These are phyloP conservation scores for Paramecium bursaria DNA, from an alignment of 73 alveolate species.

Conservation along the genomic window DNA sequence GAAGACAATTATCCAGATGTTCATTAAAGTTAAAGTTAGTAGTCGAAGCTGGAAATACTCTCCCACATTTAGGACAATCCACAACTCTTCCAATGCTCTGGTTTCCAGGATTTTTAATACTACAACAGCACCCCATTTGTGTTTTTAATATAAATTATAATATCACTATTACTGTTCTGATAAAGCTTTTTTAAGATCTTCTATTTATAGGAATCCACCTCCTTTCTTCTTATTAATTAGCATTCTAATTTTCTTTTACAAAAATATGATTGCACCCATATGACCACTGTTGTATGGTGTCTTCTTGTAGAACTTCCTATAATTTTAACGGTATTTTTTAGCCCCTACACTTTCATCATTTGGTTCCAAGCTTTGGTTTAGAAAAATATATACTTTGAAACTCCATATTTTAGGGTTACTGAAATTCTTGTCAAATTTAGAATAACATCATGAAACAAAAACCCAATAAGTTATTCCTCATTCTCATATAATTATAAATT, in stretches of 20 bases:
- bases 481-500: conserved; percentile 32
- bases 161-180: background rate
- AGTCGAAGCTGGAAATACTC: conserved; percentile 18
- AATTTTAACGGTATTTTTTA: background rate
- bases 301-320: background rate
- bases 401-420: conserved; percentile 46
- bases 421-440: conserved; percentile 7
- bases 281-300: conserved; percentile 42
- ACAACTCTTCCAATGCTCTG: conserved; percentile 43
- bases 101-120: conserved; percentile 18
- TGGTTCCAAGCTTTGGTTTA: too few species aligned
- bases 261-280: conserved; percentile 4
- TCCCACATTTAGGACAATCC: conserved; percentile 35
- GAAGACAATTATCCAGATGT: conserved; percentile 49
- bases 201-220: background rate
- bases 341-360: background rate
- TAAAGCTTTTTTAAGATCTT: background rate
- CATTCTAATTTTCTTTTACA: conserved; percentile 10
- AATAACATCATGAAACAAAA: conserved; percentile 48
- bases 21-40: conserved; percentile 41
- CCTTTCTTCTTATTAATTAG: conserved; percentile 14
- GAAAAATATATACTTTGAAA: background rate
- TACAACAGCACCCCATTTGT: conserved; percentile 56
- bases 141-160: conserved; percentile 19
- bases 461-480: conserved; percentile 10